Base-by-base conservation (phyloP, 1,284 basidiomycete genomes). In the Rhizoctonia solani region DNA sequence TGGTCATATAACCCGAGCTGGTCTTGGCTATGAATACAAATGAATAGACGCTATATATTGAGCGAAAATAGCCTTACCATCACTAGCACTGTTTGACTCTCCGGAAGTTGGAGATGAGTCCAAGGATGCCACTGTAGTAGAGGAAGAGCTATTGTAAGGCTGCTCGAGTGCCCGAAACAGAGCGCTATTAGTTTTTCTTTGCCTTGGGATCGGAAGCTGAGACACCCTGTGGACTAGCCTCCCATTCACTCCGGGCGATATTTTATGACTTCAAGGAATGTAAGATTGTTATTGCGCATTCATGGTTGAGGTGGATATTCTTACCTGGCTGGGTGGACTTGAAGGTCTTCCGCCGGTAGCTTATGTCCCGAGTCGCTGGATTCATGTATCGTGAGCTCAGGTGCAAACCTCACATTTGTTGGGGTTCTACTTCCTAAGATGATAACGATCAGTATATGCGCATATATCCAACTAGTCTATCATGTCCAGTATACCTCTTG, bases 161-260 rank as follows among this genome's bases (percentile, higher is more conserved):
- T 65, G 59, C 23, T 65, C 59, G 19, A 65, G 59, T 5, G 59
- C 59, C 14, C 59, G 32, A 37, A 65, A 65, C n/a, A 65, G 39
- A 5, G 59, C 59, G 16, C 59, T 65, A 29, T 65, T 65, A 32
- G 59, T 53, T 8, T 53, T 65, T n/a, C 59, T 32, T 19, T 39
- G 19, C 25, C 44, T 52, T 9, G 49, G 59, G 4, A 53, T 39
- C 14, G 59, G 59, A n/a, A 53, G 32, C 14, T 53, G 59, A 16
- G 59, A 65, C 1, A 3, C 9, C 6, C 32, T 41, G 9, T 30
- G 21, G 9, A 39, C 37, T 8, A 16, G 37, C 16, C n/a, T n/a
- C n/a, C n/a, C n/a, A n/a, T 39, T 8, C 37, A 39, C 16, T 39
- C 16, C 16, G 16, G 37, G 37, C 16, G 37, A 39, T 39, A 16